Percentiles rank a stretch among this genome's conserved stretches.
phyloP scores from a whole-genome alignment of 202 grass and related monocot genomes.

The Dendrocalamus latiflorus region DNA sequence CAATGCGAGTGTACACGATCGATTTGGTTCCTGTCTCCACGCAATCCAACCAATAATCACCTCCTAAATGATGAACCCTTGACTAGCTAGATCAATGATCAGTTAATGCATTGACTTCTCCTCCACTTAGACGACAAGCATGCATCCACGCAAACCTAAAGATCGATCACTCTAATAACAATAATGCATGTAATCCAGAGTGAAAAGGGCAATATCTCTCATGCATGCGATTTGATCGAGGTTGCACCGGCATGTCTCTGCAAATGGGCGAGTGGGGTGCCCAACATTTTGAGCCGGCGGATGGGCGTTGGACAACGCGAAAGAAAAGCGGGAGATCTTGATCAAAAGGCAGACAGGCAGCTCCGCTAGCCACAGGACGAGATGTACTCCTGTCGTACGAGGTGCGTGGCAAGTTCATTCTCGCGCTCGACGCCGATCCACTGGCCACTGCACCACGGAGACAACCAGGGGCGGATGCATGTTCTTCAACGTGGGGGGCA shows the following conservation, averaged over 20 bases:
- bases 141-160: not conserved
- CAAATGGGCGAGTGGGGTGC: conserved; percentile 30
- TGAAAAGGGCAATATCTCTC: not conserved
- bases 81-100: not conserved
- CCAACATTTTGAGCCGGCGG: conserved; percentile 24
- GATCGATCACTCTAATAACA: not conserved
- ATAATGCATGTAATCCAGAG: not conserved
- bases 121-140: not conserved
- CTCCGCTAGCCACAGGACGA: not conserved
- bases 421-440: not conserved
- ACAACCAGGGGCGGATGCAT: not conserved
- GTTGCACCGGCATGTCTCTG: not conserved
- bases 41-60: conserved; percentile 4
- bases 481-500: too few relatives aligned
- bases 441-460: not conserved
- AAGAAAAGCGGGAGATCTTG: not conserved
- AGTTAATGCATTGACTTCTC: conserved; percentile 22
- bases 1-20: not conserved
- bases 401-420: not conserved
- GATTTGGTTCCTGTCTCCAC: not conserved
- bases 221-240: conserved; percentile 4
- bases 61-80: conserved; percentile 25
- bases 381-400: not conserved
- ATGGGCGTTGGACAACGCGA: conserved; percentile 30
- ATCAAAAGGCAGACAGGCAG: conserved; percentile 9